phyloP scores from a whole-genome alignment of 371 early-diverging fungal genomes.

The Batkoa obscura region DNA sequence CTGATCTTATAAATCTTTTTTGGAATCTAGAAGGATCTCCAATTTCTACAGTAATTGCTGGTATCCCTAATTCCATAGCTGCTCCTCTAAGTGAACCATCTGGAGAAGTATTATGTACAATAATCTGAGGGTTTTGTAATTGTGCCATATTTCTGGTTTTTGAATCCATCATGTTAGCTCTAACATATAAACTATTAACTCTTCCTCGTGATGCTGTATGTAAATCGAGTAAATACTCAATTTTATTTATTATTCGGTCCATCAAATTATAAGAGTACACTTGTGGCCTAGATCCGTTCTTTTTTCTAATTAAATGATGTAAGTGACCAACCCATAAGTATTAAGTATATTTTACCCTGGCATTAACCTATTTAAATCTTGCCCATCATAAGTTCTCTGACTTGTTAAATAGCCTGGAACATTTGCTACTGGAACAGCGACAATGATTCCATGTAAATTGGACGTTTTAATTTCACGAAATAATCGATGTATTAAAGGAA shows the following conservation, averaged over 20 bases:
- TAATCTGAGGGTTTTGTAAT: slow-evolving; percentile 66
- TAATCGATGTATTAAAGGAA: slow-evolving; percentile 70
- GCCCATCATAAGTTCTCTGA: slow-evolving; percentile 65
- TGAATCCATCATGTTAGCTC: slow-evolving; percentile 67
- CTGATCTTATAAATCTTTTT: slow-evolving; percentile 43
- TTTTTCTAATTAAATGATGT: slow-evolving; percentile 14
- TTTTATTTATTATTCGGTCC: slow-evolving; percentile 53
- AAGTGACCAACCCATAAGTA: neutral
- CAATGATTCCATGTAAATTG: slow-evolving; percentile 59
- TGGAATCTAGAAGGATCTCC: slow-evolving; percentile 61
- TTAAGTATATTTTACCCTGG: slow-evolving; percentile 37
- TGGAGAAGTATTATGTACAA: slow-evolving; percentile 36
- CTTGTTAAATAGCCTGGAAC: slow-evolving; percentile 64
- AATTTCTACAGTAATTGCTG: slow-evolving; percentile 75
- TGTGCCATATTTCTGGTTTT: slow-evolving; percentile 55
- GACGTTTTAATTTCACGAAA: slow-evolving; percentile 56
- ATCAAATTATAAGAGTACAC: slow-evolving; percentile 65
- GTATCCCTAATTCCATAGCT: slow-evolving; percentile 53
- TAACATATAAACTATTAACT: slow-evolving; percentile 71
- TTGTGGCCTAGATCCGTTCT: slow-evolving; percentile 54
- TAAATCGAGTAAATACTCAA: slow-evolving; percentile 67
- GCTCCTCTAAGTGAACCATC: slow-evolving; percentile 67
- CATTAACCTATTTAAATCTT: slow-evolving; percentile 71
- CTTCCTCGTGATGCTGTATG: slow-evolving; percentile 78
- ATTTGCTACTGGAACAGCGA: slow-evolving; percentile 75